Conservation (phyloP, 768 basidiomycete species). For the Calocybe gangraenosa region DNA sequence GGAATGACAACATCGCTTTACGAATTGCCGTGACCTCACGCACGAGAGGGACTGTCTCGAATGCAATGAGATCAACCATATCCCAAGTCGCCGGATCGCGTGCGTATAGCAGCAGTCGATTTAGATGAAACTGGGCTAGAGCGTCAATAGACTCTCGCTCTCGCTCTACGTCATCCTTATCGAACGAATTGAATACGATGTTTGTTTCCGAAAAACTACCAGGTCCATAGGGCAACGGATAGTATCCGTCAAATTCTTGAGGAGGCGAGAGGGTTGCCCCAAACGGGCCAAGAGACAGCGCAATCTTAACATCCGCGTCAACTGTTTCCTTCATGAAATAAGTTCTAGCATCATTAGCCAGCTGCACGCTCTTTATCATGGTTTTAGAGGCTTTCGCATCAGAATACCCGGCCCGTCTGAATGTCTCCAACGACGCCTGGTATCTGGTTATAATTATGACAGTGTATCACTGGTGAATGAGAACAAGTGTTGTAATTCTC, state of each 20-base stretch:
- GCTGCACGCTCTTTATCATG: constrained; percentile 50
- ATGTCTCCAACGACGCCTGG: constrained; percentile 57
- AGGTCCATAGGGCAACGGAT: constrained; percentile 75
- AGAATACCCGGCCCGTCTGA: constrained; percentile 46
- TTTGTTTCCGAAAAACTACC: constrained; percentile 28
- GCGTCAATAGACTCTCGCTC: constrained; percentile 43
- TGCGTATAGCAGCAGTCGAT: constrained; percentile 53
- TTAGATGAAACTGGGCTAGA: constrained; percentile 58
- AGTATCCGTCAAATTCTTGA: constrained; percentile 72
- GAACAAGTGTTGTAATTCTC: constrained; percentile 7
- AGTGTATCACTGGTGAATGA: background rate
- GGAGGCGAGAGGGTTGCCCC: constrained; percentile 63
- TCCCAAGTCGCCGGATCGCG: constrained; percentile 47
- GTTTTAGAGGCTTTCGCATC: constrained; percentile 35
- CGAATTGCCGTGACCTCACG: constrained; percentile 66
- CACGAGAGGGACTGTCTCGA: constrained; percentile 73
- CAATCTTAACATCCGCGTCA: constrained; percentile 41
- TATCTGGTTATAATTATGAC: too few species aligned
- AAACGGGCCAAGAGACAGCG: constrained; percentile 71
- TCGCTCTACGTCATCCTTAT: constrained; percentile 24
- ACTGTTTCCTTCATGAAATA: constrained; percentile 20
- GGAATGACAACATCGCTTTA: constrained; percentile 46
- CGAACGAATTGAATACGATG: constrained; percentile 37
- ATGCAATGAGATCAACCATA: constrained; percentile 59
- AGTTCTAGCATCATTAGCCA: constrained; percentile 45